Evolutionary conservation across 1,284 basidiomycete genomes (phyloP), one percentile per base, ranked within the genome.

Genomic region (Rhizoctonia solani): DNA sequence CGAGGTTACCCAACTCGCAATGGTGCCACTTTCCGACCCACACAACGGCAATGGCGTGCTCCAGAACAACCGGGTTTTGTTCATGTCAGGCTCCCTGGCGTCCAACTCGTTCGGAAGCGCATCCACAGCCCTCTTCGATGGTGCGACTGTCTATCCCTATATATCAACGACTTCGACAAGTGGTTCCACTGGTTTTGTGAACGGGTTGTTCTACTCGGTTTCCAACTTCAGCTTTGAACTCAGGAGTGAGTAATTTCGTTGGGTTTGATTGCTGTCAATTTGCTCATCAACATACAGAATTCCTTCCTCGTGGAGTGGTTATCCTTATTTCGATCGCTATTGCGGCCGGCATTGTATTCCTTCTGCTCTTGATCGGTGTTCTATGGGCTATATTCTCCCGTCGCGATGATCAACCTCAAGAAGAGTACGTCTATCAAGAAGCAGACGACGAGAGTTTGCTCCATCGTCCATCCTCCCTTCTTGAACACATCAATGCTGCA

Each of bases 241-340:
- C 72, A 81, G 79, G 56, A 83, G 90, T 92, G 73, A 81, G 90
- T 19, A 21, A 59, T 55, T 21, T 34, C 23, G 66, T 54, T 53
- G 44, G 30, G 25, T n/a, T 54, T 46, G 14, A 58, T 32, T 19
- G 30, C 21, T 3, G 8, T 30, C 21, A 25, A 49, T 56, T 69
- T 49, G 61, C 21, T 39, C 29, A 21, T 25, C 27, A 25, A 9
- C 46, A 39, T 67, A 4, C 71, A 93, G 93, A 87, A 75, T 92
- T 89, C 82, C 85, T 98, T 58, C 93, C 94, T 0, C 87, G 88
- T 25, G 97, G 95, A 1, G 84, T 98, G 41, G 93, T 99, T 66
- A 98, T 99, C 70, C 84, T 98, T 42, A 95, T 99, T 72, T 96
- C 94, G 3, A 98, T 99, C 72, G 96, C 95, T 30, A 97, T 98